Percentiles rank a stretch among this genome's conserved stretches.
Evolutionary conservation across 1,284 basidiomycete species (phyloP).

Genomic region (Puccinia horiana): DNA sequence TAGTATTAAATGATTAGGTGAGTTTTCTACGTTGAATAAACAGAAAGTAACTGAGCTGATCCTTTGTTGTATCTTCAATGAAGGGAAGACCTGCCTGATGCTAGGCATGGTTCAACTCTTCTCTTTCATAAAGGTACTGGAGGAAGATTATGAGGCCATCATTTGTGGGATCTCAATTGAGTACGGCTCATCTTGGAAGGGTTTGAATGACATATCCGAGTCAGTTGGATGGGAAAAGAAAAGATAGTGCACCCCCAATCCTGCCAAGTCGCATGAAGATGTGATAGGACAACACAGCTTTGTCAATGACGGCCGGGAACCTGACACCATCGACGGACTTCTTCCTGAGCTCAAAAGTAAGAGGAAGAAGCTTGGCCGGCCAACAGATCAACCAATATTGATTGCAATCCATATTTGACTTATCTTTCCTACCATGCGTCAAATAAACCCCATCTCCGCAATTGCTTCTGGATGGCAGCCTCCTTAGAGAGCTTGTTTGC

Average conservation of each 20-base stretch:
- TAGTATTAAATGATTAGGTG: not conserved
- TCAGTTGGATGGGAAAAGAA: constrained; percentile 2
- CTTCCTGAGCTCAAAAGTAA: not conserved
- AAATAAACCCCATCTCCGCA: not conserved
- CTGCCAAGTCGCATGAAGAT: not conserved
- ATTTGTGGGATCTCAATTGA: not conserved
- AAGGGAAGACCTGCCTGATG: not conserved
- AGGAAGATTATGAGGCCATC: too few relatives aligned
- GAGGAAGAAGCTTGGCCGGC: not conserved
- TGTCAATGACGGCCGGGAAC: not conserved
- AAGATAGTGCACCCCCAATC: not conserved
- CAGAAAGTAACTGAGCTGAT: too few relatives aligned
- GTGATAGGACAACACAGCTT: not conserved
- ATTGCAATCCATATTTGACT: not conserved
- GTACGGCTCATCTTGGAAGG: not conserved
- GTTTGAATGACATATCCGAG: not conserved
- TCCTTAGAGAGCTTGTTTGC: not conserved
- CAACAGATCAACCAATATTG: not conserved
- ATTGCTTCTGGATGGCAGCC: not conserved
- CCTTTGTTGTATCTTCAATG: not conserved
- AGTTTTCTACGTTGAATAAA: not conserved
- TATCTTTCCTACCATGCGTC: not conserved
- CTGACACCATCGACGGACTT: not conserved
- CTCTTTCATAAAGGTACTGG: not conserved
- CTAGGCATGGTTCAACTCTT: not conserved